phyloP scores from a whole-genome alignment of 164 flowering plant genomes.

The Taxillus chinensis region DNA sequence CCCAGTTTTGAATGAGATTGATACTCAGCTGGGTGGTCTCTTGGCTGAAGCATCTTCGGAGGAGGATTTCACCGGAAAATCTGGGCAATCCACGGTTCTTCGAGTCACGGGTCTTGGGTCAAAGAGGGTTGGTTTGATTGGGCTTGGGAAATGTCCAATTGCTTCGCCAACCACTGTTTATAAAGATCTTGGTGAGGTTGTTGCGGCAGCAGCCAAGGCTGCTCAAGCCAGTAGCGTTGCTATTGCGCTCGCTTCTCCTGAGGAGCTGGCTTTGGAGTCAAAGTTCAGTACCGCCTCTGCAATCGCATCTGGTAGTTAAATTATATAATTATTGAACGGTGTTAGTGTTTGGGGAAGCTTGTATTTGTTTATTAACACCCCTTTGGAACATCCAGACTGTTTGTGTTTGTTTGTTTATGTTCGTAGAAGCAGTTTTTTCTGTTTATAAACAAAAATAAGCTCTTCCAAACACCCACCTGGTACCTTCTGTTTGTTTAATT shows the following conservation, averaged over 20 bases:
- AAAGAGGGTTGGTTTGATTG: slow-evolving; percentile 72
- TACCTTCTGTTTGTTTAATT: too few species aligned
- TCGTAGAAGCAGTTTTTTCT: neutral
- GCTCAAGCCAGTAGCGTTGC: slow-evolving; percentile 69
- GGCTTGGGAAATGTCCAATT: slow-evolving; percentile 48
- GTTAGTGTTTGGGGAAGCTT: neutral
- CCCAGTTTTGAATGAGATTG: slow-evolving; percentile 51
- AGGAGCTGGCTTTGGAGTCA: slow-evolving; percentile 41
- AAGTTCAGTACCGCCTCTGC: slow-evolving; percentile 63
- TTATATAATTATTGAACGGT: neutral
- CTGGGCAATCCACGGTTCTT: slow-evolving; percentile 72
- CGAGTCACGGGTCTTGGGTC: slow-evolving; percentile 76
- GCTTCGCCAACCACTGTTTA: slow-evolving; percentile 24
- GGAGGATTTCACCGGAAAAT: slow-evolving; percentile 90
- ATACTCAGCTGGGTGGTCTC: slow-evolving; percentile 57
- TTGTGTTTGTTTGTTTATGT: neutral
- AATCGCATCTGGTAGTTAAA: slow-evolving; percentile 59
- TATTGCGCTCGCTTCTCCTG: slow-evolving; percentile 66
- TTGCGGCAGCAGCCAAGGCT: slow-evolving; percentile 69
- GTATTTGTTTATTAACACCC: too few species aligned
- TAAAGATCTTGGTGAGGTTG: slow-evolving; percentile 53
- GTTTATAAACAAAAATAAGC: too few species aligned
- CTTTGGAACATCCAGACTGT: too few species aligned
- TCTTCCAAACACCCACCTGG: too few species aligned
- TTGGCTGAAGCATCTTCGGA: slow-evolving; percentile 75